A percentile compares a stretch with the other conserved stretches of the same genome.
Evolutionary conservation across 164 flowering plant species (phyloP).

Genomic region (Cinnamomum micranthum): DNA sequence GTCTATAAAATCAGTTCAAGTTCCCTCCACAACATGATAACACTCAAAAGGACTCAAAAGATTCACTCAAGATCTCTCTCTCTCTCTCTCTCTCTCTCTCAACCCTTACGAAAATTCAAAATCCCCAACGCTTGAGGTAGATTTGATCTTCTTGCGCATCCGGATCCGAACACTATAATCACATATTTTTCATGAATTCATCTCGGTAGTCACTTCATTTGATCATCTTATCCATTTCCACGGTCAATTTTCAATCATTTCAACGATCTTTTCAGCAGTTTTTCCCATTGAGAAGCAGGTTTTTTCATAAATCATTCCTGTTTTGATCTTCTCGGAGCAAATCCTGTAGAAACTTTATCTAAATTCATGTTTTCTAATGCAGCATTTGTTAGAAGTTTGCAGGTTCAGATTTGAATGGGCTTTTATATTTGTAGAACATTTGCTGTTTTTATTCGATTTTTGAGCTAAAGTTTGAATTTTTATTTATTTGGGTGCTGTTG

Average conservation of each 20-base stretch:
- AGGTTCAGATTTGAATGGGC: background rate
- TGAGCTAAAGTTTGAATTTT: background rate
- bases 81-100: too few species aligned
- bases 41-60: too few species aligned
- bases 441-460: too few species aligned
- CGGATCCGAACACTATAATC: background rate
- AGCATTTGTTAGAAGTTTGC: background rate
- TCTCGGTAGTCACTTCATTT: background rate
- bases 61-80: too few species aligned
- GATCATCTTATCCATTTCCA: background rate
- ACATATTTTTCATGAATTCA: background rate
- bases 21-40: too few species aligned
- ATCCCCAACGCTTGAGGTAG: background rate
- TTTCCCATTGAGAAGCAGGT: background rate
- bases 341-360: background rate
- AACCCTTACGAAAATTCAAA: too few species aligned
- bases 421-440: too few species aligned
- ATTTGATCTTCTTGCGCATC: background rate
- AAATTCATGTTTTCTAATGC: background rate
- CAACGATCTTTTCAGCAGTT: background rate
- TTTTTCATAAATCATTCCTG: background rate
- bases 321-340: too few species aligned
- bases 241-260: background rate
- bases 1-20: too few species aligned
- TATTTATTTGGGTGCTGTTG: background rate